Conservation (phyloP, 129 eudicot species). For the Gnaphalium uliginosum region DNA sequence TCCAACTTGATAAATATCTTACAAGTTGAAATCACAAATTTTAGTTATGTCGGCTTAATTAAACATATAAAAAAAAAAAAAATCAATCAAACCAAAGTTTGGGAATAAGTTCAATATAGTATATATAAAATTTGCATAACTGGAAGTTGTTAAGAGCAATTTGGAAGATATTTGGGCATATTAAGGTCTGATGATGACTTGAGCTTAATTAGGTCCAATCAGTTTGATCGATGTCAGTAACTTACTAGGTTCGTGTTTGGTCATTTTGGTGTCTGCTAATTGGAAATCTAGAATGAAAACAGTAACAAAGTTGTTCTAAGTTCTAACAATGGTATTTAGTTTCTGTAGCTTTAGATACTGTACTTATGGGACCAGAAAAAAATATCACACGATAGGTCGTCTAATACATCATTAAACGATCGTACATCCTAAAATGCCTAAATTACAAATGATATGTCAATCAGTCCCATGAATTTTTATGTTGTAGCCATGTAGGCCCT, state of each 20-base stretch:
- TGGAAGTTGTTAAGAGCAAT: slow-evolving; percentile 12
- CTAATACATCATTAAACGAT: neutral
- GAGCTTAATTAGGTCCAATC: neutral
- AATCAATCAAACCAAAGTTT: neutral
- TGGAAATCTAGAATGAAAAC: neutral
- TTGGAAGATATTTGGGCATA: slow-evolving; percentile 4
- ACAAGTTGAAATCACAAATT: neutral
- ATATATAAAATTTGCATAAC: slow-evolving; percentile 5
- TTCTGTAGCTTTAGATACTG: neutral
- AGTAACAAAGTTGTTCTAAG: neutral
- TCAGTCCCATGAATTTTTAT: neutral
- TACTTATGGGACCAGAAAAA: neutral
- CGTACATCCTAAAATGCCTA: neutral
- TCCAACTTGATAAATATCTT: neutral
- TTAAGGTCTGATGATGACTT: neutral
- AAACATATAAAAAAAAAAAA: neutral
- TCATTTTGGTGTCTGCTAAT: neutral
- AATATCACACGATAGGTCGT: neutral
- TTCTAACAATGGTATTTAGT: neutral
- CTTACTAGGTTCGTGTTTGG: neutral
- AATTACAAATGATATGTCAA: too few relatives aligned
- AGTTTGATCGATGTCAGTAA: too few relatives aligned
- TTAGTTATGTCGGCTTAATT: neutral
- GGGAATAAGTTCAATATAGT: neutral
- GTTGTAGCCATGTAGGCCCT: too few relatives aligned